Evolutionary conservation across 495 filamentous ascomycete species (phyloP).

Genomic region (Penicillium paradoxum): DNA sequence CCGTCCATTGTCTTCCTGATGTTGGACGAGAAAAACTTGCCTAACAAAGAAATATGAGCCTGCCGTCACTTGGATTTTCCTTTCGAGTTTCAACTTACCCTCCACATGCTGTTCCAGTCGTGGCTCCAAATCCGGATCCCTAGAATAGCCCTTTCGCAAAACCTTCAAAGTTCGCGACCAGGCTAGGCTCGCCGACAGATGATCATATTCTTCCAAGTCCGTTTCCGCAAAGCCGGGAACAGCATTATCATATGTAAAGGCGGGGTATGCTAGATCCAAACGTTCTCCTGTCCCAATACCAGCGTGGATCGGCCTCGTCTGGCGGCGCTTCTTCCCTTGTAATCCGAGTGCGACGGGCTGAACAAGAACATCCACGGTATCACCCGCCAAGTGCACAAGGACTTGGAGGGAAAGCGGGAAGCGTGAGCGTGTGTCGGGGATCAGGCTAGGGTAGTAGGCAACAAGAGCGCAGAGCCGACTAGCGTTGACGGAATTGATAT

Average conservation of each 20-base stretch:
- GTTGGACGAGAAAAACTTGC: conserved; percentile 45
- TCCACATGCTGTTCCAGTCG: conserved; percentile 57
- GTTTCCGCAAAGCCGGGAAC: conserved; percentile 57
- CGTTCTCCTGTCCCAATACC: conserved; percentile 52
- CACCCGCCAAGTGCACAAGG: conserved; percentile 51
- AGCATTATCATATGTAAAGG: conserved; percentile 45
- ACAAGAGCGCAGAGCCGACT: conserved; percentile 47
- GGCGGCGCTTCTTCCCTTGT: conserved; percentile 53
- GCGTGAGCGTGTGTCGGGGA: conserved; percentile 44
- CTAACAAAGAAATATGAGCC: conserved; percentile 16
- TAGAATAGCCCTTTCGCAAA: conserved; percentile 52
- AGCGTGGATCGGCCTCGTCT: conserved; percentile 44
- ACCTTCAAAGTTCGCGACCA: conserved; percentile 51
- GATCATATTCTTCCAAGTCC: conserved; percentile 47
- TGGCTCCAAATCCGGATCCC: conserved; percentile 55
- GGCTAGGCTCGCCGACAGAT: conserved; percentile 48
- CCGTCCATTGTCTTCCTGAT: conserved; percentile 47
- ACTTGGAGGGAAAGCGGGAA: conserved; percentile 48
- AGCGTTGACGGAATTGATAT: conserved; percentile 42
- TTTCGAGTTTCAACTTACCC: conserved; percentile 26
- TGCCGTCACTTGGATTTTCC: background rate
- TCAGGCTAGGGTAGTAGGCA: conserved; percentile 56
- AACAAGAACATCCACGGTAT: conserved; percentile 40
- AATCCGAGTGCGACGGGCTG: conserved; percentile 55
- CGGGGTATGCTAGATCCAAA: conserved; percentile 33